Percentiles rank a stretch among this genome's conserved stretches.
phyloP scores from a whole-genome alignment of 2,329 filamentous ascomycete genomes.

The Verticillium dahliae region DNA sequence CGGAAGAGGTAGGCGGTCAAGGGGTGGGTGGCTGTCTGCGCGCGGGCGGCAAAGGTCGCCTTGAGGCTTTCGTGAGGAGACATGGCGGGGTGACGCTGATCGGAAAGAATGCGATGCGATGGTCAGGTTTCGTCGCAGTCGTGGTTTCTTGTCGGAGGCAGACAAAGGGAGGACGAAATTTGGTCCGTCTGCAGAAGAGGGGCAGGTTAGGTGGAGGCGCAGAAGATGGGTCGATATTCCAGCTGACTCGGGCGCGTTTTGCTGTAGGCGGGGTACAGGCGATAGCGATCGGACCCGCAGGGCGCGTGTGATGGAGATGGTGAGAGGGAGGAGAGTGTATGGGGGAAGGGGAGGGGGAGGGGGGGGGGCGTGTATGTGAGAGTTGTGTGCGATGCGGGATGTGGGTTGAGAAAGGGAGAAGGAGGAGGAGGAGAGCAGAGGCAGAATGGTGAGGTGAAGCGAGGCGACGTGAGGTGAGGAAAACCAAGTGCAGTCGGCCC shows the following conservation, averaged over 20 bases:
- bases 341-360: background rate
- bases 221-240: background rate
- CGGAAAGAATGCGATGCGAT: background rate
- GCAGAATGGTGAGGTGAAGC: background rate
- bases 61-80: conserved; percentile 38
- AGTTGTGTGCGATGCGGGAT: background rate
- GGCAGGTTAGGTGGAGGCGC: background rate
- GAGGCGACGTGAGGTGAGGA: too few species aligned
- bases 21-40: conserved; percentile 46
- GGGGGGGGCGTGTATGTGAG: background rate
- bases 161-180: background rate
- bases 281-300: too few species aligned
- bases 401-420: background rate
- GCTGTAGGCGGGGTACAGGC: background rate
- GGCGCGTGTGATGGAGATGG: too few species aligned
- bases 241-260: background rate
- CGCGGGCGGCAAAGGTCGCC: conserved; percentile 46
- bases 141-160: background rate
- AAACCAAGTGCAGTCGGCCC: too few species aligned
- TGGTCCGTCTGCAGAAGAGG: background rate
- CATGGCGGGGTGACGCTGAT: conserved; percentile 8
- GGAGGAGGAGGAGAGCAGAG: background rate
- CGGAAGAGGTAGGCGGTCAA: conserved; percentile 55
- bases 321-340: background rate
- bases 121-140: background rate